Base-by-base conservation (phyloP, 2,329 filamentous ascomycete species). In the Colletotrichum kahawae region DNA sequence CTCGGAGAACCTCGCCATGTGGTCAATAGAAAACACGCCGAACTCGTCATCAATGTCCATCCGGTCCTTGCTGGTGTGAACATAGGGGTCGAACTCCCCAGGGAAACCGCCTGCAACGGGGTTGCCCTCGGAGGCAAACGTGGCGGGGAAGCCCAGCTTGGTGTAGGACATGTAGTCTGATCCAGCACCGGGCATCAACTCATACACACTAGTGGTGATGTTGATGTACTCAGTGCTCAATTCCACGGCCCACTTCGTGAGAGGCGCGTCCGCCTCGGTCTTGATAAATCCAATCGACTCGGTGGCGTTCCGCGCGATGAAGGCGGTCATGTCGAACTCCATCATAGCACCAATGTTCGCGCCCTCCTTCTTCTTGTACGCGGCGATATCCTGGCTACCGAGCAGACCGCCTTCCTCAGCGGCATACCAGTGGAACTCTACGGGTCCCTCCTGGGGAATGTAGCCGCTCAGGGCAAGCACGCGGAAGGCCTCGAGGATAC, bases 371-470 rank as follows among this genome's bases (percentile, higher is more conserved):
- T 91, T 90, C 82, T 95, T 95, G 16, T 89, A 86, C 59, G 88
- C 88, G 83, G 94, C 95, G 80, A 95, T 90, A 10, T 91, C 92
- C 80, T 94, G 92, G 62, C 91, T 76, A 31, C 85, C 85, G 8
- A 87, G 80, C 67, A 95, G 88, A 13, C 94, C 94, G 18, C 92
- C 93, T 81, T 95, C 94, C 81, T 95, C 94, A 1, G 93, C 94
- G n/a, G 91, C 92, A 84, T 95, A 95, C 93, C 93, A 95, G 82
- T 94, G 93, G 82, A 95, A 95, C 83, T 95, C 93, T 68, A 95
- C 84, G 0, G 92, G 82, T 0, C 82, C 82, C 9, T 82, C 78
- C 33, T 78, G 71, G 4, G 83, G 83, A 21, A 80, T 76, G 66
- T 77, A 84, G 1, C 82, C 83, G 31, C 78, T 87, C 67, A 89